Conservation (phyloP, 169 alveolate species). For the Babesia bovis region DNA sequence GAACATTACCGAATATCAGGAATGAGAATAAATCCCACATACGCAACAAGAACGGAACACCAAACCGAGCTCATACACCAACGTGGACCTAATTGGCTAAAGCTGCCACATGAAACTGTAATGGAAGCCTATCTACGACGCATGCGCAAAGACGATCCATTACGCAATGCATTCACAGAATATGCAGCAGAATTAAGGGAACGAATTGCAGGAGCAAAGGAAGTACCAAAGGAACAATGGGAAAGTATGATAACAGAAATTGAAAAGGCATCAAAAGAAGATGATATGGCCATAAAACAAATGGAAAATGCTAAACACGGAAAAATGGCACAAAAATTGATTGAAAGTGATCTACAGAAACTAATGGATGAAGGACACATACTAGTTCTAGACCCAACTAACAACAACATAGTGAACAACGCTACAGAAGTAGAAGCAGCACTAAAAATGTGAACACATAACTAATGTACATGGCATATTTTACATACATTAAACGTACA, state of each 20-base stretch:
- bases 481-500: conserved; percentile 19
- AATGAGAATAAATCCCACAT: conserved; percentile 52
- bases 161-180: conserved; percentile 29
- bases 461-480: conserved; percentile 17
- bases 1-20: conserved; percentile 46
- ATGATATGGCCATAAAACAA: conserved; percentile 5
- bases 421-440: conserved; percentile 34
- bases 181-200: conserved; percentile 50
- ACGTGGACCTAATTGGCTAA: conserved; percentile 68
- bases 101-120: conserved; percentile 36
- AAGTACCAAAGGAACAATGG: conserved; percentile 46
- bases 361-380: conserved; percentile 28
- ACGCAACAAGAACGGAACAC: conserved; percentile 40
- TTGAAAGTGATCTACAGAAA: conserved; percentile 13
- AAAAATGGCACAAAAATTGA: conserved; percentile 14
- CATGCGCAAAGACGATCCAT: conserved; percentile 62
- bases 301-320: conserved; percentile 14
- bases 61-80: conserved; percentile 54
- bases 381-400: conserved; percentile 38
- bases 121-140: conserved; percentile 61
- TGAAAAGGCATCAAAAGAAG: conserved; percentile 1
- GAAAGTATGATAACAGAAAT: conserved; percentile 20
- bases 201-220: conserved; percentile 50
- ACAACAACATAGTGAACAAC: conserved; percentile 1
- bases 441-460: conserved; percentile 5